Evolutionary conservation across 2,329 filamentous ascomycete genomes (phyloP), one percentile per base, ranked within the genome.

Genomic region (Fusarium newnesense): DNA sequence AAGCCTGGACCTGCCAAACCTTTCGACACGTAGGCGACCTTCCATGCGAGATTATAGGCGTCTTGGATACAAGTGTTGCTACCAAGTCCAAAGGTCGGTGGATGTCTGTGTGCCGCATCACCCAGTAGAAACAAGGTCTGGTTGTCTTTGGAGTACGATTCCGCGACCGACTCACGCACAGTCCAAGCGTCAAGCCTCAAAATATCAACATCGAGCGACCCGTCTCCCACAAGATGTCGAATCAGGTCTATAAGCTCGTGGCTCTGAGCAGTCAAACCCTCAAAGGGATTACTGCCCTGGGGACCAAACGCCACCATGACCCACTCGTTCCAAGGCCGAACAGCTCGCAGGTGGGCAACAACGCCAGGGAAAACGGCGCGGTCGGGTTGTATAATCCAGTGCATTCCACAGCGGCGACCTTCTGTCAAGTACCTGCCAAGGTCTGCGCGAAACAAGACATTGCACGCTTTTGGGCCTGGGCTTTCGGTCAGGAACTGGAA

Each of bases 271-370:
- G 11, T 34, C 21, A 34, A 1, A 15, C 47, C 11, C 16, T 24
- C 30, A 5, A 34, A 34, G 8, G 30, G 47, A 0, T 24, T 34
- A 1, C 2, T 2, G 0, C 28, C 28, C 7, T 32, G 15, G 0
- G 7, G 5, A 49, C 46, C 46, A 32, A 49, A 49, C 7, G 46
- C 46, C 4, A 32, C 46, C 10, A 49, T 15, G 15, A 49, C 28
- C 46, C 46, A 32, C 46, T 49, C 46, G 7, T 32, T 32, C 15
- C 28, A 49, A n/a, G 46, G 46, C 7, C 46, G 46, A 9, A 49
- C 46, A 32, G 7, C 46, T n/a, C 46, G 28, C 1, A 49, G 5
- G 3, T 32, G 46, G 0, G 46, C 46, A 49, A 49, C 46, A 0
- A 49, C 15, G 1, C 46, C 46, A 1, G 9, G 21, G 28, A 49